Base-by-base conservation (phyloP, 176 grass and related monocot genomes). In the Triticum timopheevii region DNA sequence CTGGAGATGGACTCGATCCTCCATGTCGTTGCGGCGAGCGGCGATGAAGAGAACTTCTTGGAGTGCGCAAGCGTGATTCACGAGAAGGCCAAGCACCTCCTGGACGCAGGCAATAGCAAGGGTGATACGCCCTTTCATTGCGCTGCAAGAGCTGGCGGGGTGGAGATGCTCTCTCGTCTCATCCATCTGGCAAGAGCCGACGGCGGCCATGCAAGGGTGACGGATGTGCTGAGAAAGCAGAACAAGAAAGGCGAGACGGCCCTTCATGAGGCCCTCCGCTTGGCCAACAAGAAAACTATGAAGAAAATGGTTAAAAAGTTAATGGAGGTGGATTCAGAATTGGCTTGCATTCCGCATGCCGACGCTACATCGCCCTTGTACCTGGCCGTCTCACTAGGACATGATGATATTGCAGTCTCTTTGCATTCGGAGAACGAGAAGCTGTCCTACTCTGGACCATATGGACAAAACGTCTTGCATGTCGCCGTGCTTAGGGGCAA, bases 381-480 rank as follows among this genome's bases (percentile, higher is more conserved):
- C 63, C 63, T 85, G 5, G 83, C 83, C 31, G 13, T 67, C 45
- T 13, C 17, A n/a, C 24, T 85, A 0, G n/a, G n/a, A 0, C 74
- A 56, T 5, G 0, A 69, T 15, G 63, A 19, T 7, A 78, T 78
- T n/a, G 45, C 61, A 0, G 1, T 13, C 2, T 0, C 8, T 4
- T 8, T 85, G 13, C 3, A 63, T 20, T 10, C 2, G 2, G 63
- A 74, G 5, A 25, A 77, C 73, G 23, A 66, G 8, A 2, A 36
- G 16, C 22, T 77, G 4, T 85, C 61, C 5, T 85, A 77, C 62
- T 77, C 61, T 27, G 83, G 83, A 38, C 83, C 83, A 12, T 10
- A 65, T 36, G 40, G 83, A 17, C 72, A 77, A 36, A 85, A 85
- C 8, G 83, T 12, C 42, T 56, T 85, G 83, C 83, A 85, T 9